A percentile compares a stretch with the other conserved stretches of the same genome.
phyloP scores from a whole-genome alignment of 805 yeast genomes.

The Saccharomycopsis malanga region DNA sequence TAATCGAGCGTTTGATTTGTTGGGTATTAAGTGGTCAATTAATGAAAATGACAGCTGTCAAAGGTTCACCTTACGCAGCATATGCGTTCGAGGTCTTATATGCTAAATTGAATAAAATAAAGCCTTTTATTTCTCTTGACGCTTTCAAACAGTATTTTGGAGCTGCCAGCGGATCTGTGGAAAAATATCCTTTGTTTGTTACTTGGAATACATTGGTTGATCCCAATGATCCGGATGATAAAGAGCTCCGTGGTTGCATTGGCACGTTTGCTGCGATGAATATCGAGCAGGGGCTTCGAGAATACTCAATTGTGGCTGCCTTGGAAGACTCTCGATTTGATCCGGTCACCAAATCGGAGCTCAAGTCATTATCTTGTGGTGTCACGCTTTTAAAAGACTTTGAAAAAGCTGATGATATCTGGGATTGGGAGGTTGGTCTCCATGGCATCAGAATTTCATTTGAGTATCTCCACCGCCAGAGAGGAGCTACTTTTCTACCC shows the following conservation, averaged over 20 bases:
- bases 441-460: slow-evolving; percentile 73
- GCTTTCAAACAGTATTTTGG: slow-evolving; percentile 1
- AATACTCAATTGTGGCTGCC: slow-evolving; percentile 64
- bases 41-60: background rate
- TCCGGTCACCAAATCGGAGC: slow-evolving; percentile 52
- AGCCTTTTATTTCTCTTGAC: slow-evolving; percentile 7
- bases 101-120: slow-evolving; percentile 25
- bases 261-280: slow-evolving; percentile 69
- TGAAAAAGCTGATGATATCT: slow-evolving; percentile 41
- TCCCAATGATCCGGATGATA: slow-evolving; percentile 22
- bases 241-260: slow-evolving; percentile 77
- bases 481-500: slow-evolving; percentile 82
- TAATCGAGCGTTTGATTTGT: too few species aligned
- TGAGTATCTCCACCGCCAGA: slow-evolving; percentile 31
- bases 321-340: slow-evolving; percentile 71
- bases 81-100: slow-evolving; percentile 35
- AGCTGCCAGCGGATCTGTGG: slow-evolving; percentile 19
- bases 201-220: slow-evolving; percentile 61
- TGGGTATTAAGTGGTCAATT: too few species aligned
- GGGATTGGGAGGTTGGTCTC: slow-evolving; percentile 74
- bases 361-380: slow-evolving; percentile 38
- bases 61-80: slow-evolving; percentile 31
- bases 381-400: slow-evolving; percentile 63
- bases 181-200: slow-evolving; percentile 62
- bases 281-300: slow-evolving; percentile 49